Base-by-base conservation (phyloP, 495 filamentous ascomycete species). In the Jackrogersella multiformis region DNA sequence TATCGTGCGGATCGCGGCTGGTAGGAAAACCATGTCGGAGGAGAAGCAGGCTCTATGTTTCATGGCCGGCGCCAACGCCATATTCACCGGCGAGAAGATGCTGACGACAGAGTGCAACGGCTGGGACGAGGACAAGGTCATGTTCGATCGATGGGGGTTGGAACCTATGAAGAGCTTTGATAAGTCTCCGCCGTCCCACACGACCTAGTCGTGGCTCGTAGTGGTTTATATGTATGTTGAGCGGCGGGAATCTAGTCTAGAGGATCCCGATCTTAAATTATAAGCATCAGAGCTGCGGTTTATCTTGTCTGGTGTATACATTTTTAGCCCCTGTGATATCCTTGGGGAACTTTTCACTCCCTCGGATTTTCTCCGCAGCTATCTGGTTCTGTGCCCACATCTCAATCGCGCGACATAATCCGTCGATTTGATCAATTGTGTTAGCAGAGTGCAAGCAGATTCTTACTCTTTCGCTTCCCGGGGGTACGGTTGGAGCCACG, bases 81-180 rank as follows among this genome's bases (percentile, higher is more conserved):
- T 96, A 6, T 96, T 96, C 75, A 96, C 92, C 0, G 92, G 92
- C 16, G 92, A 96, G 79, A 94, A 92, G 83, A 94, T 96, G 92
- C 71, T 94, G 80, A 96, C 92, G 15, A 94, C 92, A 0, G 89
- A 90, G 56, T 94, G 91, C 73, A 93, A 89, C 64, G 92, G 92
- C 4, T 96, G 91, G 90, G 92, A 93, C 64, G 90, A 93, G 77
- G 92, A 96, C 67, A 87, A 84, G 52, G 86, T 61, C 6, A 90
- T 94, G 86, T 93, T 96, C 77, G 86, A 89, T 7, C 81, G 82
- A 46, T 94, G 89, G 89, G 92, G 92, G 7, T 77, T 92, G 69
- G 79, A 83, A 66, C 89, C 90, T 10, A 80, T 80, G 78, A 76
- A 75, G 77, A 78, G 76, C 55, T 79, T 79, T 45, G 64, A 66